Conservation (phyloP, 768 basidiomycete species). For the Termitomyces sp. region DNA sequence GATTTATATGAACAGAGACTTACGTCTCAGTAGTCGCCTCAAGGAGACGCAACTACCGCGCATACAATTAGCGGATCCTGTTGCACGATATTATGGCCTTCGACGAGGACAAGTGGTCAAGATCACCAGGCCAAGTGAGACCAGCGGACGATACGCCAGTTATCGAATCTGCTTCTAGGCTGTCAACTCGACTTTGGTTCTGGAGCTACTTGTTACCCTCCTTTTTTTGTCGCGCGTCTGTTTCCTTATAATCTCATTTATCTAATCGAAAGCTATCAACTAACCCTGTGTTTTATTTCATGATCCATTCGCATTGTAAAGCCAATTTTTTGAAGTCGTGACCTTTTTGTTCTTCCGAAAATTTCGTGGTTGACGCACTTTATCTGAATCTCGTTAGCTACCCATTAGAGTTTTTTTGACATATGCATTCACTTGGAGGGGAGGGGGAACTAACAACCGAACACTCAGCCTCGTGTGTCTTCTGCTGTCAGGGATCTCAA, state of each 20-base stretch:
- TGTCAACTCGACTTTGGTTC: background rate
- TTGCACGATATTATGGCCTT: conserved; percentile 97
- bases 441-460: background rate
- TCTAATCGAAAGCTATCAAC: conserved; percentile 23
- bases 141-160: conserved; percentile 89
- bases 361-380: conserved; percentile 16
- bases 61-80: conserved; percentile 94
- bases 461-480: background rate
- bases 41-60: conserved; percentile 98
- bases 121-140: conserved; percentile 96
- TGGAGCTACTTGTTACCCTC: conserved; percentile 1
- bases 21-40: conserved; percentile 62
- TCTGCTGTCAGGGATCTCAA: conserved; percentile 1
- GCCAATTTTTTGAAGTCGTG: background rate
- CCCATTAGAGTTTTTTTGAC: conserved; percentile 1
- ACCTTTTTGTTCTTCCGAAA: conserved; percentile 17
- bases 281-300: conserved; percentile 16
- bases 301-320: conserved; percentile 3
- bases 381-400: background rate
- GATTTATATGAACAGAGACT: conserved; percentile 10
- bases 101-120: conserved; percentile 96
- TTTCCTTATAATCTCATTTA: conserved; percentile 19
- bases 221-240: conserved; percentile 12
- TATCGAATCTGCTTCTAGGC: conserved; percentile 87
- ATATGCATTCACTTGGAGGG: background rate